Evolutionary conservation across 805 yeast species (phyloP).

Genomic region (Teunomyces cretensis): DNA sequence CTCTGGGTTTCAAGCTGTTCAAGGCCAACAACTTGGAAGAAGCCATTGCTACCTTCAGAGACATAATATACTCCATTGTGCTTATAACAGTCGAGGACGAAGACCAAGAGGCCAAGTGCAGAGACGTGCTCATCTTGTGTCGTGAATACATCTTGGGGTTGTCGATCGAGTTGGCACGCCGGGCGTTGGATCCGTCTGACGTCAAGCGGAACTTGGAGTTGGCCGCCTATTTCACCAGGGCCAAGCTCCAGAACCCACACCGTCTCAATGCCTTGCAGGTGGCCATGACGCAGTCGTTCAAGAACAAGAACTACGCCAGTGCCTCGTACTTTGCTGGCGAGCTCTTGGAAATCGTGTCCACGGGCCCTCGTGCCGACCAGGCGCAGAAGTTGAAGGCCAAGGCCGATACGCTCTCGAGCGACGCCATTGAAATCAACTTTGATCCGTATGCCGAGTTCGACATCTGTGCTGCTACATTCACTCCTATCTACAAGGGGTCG

Average conservation of each 20-base stretch:
- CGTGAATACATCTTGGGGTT: slow-evolving; percentile 91
- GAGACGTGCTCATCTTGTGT: slow-evolving; percentile 68
- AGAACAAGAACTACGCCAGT: slow-evolving; percentile 79
- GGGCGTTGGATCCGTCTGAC: slow-evolving; percentile 68
- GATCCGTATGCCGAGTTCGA: slow-evolving; percentile 91
- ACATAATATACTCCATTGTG: slow-evolving; percentile 71
- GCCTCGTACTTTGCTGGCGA: slow-evolving; percentile 90
- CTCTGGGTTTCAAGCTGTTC: slow-evolving; percentile 79
- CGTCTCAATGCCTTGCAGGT: slow-evolving; percentile 86
- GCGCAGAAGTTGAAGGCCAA: slow-evolving; percentile 79
- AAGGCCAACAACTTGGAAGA: slow-evolving; percentile 78
- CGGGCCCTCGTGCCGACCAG: slow-evolving; percentile 84
- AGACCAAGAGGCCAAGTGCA: slow-evolving; percentile 76
- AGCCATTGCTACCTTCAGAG: slow-evolving; percentile 79
- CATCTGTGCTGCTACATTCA: slow-evolving; percentile 80
- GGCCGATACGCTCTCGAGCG: slow-evolving; percentile 78
- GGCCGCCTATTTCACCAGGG: slow-evolving; percentile 92
- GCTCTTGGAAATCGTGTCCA: slow-evolving; percentile 64
- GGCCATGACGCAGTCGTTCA: slow-evolving; percentile 92
- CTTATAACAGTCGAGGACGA: slow-evolving; percentile 68
- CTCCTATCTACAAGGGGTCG: slow-evolving; percentile 84
- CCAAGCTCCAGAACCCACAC: slow-evolving; percentile 79
- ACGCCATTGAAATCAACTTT: slow-evolving; percentile 86
- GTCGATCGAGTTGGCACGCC: slow-evolving; percentile 86
- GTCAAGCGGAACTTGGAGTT: slow-evolving; percentile 86